Percentiles rank a stretch among this genome's conserved stretches.
phyloP scores from a whole-genome alignment of 2,329 filamentous ascomycete species.

The Thelonectria olida region DNA sequence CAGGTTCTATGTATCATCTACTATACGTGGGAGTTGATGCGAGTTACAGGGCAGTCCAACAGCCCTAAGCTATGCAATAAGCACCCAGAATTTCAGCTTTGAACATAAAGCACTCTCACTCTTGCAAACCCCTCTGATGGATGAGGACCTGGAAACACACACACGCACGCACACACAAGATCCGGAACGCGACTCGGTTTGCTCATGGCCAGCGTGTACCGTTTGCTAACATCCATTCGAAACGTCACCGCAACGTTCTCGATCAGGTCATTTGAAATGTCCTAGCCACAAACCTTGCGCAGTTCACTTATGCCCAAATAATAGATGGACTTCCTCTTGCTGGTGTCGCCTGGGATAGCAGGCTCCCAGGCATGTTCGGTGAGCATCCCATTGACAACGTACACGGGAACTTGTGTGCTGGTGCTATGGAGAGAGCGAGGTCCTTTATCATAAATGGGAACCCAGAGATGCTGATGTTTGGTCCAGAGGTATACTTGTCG shows the following conservation, averaged over 20 bases:
- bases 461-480: conserved; percentile 12
- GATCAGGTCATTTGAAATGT: conserved; percentile 11
- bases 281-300: conserved; percentile 9
- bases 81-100: no score
- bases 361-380: conserved; percentile 19
- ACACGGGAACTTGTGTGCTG: conserved; percentile 17
- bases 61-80: no score
- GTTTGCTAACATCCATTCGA: not conserved
- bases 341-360: conserved; percentile 21
- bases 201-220: conserved; percentile 14
- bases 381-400: conserved; percentile 27
- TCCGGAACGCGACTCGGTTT: no score
- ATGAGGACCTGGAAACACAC: no score
- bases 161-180: no score
- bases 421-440: conserved; percentile 9
- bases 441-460: conserved; percentile 20
- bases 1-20: no score
- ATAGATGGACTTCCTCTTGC: conserved; percentile 23
- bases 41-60: no score
- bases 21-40: no score
- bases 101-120: no score
- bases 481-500: conserved; percentile 15
- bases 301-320: conserved; percentile 28
- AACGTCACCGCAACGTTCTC: not conserved
- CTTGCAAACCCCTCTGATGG: no score